Base-by-base conservation (phyloP, 768 basidiomycete species). In the Leccinellum albellum region DNA sequence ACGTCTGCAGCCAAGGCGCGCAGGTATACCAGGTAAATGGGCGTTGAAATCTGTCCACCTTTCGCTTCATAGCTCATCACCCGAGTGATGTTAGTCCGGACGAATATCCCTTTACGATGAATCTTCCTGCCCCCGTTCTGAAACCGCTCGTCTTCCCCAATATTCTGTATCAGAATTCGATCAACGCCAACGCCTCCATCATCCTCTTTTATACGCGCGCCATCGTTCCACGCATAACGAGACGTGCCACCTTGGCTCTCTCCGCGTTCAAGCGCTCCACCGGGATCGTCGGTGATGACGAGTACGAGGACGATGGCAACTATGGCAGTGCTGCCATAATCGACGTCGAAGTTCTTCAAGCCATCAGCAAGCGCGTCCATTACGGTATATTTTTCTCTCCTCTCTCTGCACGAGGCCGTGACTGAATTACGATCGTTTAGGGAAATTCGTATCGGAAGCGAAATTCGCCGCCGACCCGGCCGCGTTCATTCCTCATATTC, bases 391-490 rank as follows among this genome's bases (percentile, higher is more conserved):
- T 42, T 20, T 33, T 12, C 9, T 6, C 15, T 8, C 33, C 37
- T 40, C 47, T 56, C 24, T 7, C n/a, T 14, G 24, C 50, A n/a
- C 50, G 49, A 33, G 17, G 21, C 45, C 28, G 51, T 20, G 45
- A 21, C 61, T 64, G 51, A 57, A 3, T 29, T 33, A 14, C 8
- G 10, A n/a, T 13, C 28, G 9, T 60, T 9, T 68, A 99, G 96
- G 97, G 56, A 98, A 98, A 80, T 99, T 99, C 70, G 97, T 99
- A 6, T 94, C 95, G 5, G 97, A 99, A 74, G 91, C 91, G 26
- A 99, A 99, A 71, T 99, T 99, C 77, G 70, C 80, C n/a, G 81
- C 84, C 29, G 78, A 91, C 59, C 96, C 97, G 20, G 78, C 87
- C 33, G 85, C 86, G 10, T 99, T 98, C 73, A 82, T 99, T 55